Evolutionary conservation across 495 filamentous ascomycete species (phyloP).

Genomic region (Penicillium steckii): DNA sequence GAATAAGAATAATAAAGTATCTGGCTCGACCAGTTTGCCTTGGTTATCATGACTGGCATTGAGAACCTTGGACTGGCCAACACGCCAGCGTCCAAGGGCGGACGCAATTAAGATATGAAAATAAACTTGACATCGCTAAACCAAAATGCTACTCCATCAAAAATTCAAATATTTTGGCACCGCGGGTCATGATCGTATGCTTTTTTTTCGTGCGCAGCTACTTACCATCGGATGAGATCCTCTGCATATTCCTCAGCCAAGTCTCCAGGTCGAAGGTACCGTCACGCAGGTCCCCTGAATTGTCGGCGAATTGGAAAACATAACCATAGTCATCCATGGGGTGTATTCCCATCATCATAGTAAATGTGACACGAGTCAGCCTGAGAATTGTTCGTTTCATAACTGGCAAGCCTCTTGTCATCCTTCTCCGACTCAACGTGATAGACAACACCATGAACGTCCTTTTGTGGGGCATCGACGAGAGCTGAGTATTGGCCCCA

Average conservation of each 20-base stretch:
- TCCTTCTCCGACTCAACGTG: conserved; percentile 21
- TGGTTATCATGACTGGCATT: too few species aligned
- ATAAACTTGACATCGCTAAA: too few species aligned
- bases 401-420: conserved; percentile 21
- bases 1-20: too few species aligned
- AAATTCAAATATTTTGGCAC: too few species aligned
- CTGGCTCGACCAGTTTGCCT: too few species aligned
- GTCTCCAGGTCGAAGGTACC: conserved; percentile 21
- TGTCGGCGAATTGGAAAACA: conserved; percentile 24
- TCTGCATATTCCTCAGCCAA: conserved; percentile 20
- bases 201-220: background rate
- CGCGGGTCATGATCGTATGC: too few species aligned
- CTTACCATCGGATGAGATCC: background rate
- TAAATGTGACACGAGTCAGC: conserved; percentile 20
- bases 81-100: too few species aligned
- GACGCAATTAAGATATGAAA: too few species aligned
- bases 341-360: conserved; percentile 24
- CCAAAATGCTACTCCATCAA: too few species aligned
- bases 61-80: too few species aligned
- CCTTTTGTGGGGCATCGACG: conserved; percentile 13
- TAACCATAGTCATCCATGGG: conserved; percentile 19
- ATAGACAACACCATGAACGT: conserved; percentile 25
- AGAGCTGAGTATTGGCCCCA: conserved; percentile 28
- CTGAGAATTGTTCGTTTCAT: conserved; percentile 29
- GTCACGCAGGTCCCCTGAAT: conserved; percentile 21